These are phyloP conservation scores for Erysimum pusillum DNA, from an alignment of 441 rosid species.

Conservation along the genomic window DNA sequence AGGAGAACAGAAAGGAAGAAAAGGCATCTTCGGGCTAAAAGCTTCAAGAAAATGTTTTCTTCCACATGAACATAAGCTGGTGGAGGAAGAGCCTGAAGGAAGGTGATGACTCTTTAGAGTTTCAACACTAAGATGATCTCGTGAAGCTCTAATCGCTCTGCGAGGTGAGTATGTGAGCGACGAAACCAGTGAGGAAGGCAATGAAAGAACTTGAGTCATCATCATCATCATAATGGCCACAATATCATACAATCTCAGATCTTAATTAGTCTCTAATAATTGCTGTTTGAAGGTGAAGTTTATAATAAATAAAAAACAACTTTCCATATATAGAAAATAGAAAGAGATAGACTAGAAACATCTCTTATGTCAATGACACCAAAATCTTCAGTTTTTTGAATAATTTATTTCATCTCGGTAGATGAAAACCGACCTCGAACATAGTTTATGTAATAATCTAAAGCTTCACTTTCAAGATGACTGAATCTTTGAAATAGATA, in stretches of 20 bases:
- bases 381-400: conserved; percentile 5
- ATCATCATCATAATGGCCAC: conserved; percentile 31
- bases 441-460: conserved; percentile 2
- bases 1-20: conserved; percentile 28
- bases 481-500: conserved; percentile 10
- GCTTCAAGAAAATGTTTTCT: conserved; percentile 37
- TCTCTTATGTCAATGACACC: too few relatives aligned
- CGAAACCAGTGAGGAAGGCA: conserved; percentile 27
- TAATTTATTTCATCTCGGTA: conserved; percentile 1
- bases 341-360: too few relatives aligned
- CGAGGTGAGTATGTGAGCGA: conserved; percentile 21
- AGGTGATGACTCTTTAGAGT: conserved; percentile 19
- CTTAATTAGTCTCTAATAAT: too few relatives aligned
- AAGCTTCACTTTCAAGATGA: neutral
- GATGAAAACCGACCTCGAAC: neutral
- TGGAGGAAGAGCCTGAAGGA: conserved; percentile 26
- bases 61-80: conserved; percentile 35
- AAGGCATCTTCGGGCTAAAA: conserved; percentile 3
- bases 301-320: too few relatives aligned
- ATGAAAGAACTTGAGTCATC: conserved; percentile 17
- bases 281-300: too few relatives aligned
- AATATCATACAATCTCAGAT: conserved; percentile 19
- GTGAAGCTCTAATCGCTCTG: conserved; percentile 24
- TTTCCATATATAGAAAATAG: too few relatives aligned
- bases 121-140: conserved; percentile 21